Evolutionary conservation across 2,329 filamentous ascomycete genomes (phyloP).

Genomic region (Penicillium hesseltinei): DNA sequence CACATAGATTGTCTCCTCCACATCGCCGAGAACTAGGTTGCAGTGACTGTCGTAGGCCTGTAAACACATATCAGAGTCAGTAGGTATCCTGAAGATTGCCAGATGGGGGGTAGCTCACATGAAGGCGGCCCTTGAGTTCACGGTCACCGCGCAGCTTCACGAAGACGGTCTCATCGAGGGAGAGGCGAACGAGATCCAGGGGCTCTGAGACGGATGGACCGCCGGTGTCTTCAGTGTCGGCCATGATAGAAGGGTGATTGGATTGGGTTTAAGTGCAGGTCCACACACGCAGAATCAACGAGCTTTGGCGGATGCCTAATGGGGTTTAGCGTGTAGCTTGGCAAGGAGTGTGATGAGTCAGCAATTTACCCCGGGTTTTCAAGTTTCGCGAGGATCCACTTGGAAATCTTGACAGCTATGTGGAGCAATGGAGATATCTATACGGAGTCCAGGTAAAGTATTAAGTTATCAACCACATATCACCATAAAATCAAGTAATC

Average conservation of each 20-base stretch:
- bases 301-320: conserved; percentile 20
- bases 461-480: neutral
- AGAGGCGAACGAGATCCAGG: conserved; percentile 89
- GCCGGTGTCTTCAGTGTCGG: conserved; percentile 73
- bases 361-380: conserved; percentile 20
- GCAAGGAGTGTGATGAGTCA: conserved; percentile 16
- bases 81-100: conserved; percentile 2
- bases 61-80: conserved; percentile 13
- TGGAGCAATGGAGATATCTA: neutral
- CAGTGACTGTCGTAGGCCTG: conserved; percentile 99
- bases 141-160: conserved; percentile 95
- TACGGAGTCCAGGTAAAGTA: too few species aligned
- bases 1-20: conserved; percentile 94
- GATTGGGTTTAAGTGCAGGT: conserved; percentile 7
- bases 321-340: conserved; percentile 11
- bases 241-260: conserved; percentile 56
- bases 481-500: neutral
- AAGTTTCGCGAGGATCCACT: neutral
- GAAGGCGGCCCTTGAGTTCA: conserved; percentile 90
- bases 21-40: conserved; percentile 92
- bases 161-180: conserved; percentile 93
- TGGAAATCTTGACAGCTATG: neutral
- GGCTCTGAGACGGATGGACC: conserved; percentile 74
- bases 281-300: conserved; percentile 20
- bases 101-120: conserved; percentile 59